Percentiles rank a stretch among this genome's conserved stretches.
These are phyloP conservation scores for Mangifera indica DNA, from an alignment of 345 rosid species.

Conservation along the genomic window DNA sequence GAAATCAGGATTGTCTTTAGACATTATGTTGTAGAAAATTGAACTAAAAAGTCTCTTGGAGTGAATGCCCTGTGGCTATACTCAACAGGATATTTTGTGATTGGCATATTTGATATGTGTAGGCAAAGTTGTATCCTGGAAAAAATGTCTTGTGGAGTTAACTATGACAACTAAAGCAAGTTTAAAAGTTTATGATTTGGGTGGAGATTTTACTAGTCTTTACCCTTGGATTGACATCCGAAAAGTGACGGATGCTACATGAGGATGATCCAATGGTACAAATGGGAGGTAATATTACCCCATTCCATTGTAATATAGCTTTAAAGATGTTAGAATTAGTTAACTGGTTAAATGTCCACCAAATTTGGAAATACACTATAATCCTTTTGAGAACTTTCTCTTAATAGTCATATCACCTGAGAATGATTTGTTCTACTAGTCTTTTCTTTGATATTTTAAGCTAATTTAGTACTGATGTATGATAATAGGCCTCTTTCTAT, in stretches of 20 bases:
- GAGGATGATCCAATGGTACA: too few species aligned
- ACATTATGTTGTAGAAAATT: neutral
- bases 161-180: neutral
- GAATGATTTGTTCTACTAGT: neutral
- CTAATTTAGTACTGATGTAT: neutral
- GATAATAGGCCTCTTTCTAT: neutral
- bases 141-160: neutral
- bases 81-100: neutral
- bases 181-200: neutral
- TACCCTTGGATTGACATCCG: too few species aligned
- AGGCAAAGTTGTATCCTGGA: neutral
- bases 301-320: too few species aligned
- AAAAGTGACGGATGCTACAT: too few species aligned
- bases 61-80: neutral
- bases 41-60: neutral
- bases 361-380: too few species aligned
- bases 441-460: neutral
- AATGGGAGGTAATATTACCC: too few species aligned
- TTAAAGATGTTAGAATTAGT: too few species aligned
- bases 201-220: too few species aligned
- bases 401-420: neutral
- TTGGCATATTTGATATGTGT: neutral
- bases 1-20: neutral
- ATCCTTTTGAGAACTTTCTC: too few species aligned
- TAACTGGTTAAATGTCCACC: neutral